Conservation (phyloP, 2,329 filamentous ascomycete species). For the Fusarium sulawesiense region DNA sequence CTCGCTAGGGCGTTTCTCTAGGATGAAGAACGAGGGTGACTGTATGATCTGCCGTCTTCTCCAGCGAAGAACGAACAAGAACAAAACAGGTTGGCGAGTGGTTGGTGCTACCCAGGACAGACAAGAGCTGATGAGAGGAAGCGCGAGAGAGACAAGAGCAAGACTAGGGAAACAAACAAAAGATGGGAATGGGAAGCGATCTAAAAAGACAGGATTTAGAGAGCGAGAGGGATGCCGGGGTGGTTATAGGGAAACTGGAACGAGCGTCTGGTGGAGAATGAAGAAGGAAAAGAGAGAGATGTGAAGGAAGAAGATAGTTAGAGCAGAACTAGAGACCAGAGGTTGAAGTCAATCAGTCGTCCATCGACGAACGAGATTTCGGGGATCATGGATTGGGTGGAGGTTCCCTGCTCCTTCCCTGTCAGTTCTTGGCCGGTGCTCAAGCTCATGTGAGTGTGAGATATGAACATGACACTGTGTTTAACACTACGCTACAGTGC, state of each 20-base stretch:
- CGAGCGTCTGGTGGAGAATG: constrained; percentile 43
- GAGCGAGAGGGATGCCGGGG: constrained; percentile 19
- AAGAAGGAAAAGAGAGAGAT: constrained; percentile 30
- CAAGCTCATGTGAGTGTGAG: constrained; percentile 29
- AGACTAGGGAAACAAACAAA: constrained; percentile 34
- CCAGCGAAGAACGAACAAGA: constrained; percentile 36
- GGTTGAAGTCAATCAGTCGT: constrained; percentile 28
- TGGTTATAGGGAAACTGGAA: constrained; percentile 43
- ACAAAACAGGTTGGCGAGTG: constrained; percentile 15
- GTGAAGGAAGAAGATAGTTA: constrained; percentile 8
- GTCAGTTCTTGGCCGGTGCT: constrained; percentile 21
- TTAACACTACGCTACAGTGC: not conserved
- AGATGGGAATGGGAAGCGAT: constrained; percentile 22
- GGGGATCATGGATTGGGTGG: constrained; percentile 38
- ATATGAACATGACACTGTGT: constrained; percentile 27
- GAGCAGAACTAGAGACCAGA: constrained; percentile 17
- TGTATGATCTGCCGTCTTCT: constrained; percentile 31
- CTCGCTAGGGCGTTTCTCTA: constrained; percentile 4
- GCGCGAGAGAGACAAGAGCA: constrained; percentile 27
- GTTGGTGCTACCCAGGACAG: constrained; percentile 18
- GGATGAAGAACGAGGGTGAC: constrained; percentile 39
- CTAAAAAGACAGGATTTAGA: constrained; percentile 23
- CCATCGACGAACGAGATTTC: constrained; percentile 40
- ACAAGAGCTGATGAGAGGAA: constrained; percentile 24
- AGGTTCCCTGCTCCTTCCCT: constrained; percentile 36